Evolutionary conservation across 1,284 basidiomycete species (phyloP).

Genomic region (Hymenochaete sp.): DNA sequence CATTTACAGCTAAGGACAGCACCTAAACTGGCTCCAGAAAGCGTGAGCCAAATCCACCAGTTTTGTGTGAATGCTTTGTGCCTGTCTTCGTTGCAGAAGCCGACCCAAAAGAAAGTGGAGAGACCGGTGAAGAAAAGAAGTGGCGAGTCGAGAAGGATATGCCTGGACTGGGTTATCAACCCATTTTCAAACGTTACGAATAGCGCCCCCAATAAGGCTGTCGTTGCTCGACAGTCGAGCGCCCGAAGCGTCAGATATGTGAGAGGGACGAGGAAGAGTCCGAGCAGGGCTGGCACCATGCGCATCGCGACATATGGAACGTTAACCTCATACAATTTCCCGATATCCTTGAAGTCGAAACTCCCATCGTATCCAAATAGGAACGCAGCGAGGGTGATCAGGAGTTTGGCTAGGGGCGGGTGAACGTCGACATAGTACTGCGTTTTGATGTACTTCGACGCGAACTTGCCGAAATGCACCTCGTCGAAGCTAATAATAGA

Average conservation of each 20-base stretch:
- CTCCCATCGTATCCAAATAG: slow-evolving; percentile 87
- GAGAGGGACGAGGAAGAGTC: slow-evolving; percentile 82
- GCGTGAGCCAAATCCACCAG: slow-evolving; percentile 93
- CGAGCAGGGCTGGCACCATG: slow-evolving; percentile 82
- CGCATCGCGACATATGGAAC: slow-evolving; percentile 98
- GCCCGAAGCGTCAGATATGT: slow-evolving; percentile 91
- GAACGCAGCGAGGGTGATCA: slow-evolving; percentile 88
- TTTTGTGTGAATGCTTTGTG: slow-evolving; percentile 68
- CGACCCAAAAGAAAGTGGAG: slow-evolving; percentile 79
- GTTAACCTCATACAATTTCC: slow-evolving; percentile 73
- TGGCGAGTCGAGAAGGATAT: slow-evolving; percentile 95
- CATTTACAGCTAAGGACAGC: slow-evolving; percentile 94
- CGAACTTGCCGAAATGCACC: slow-evolving; percentile 95
- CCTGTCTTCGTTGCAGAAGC: slow-evolving; percentile 88
- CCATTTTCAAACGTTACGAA: slow-evolving; percentile 97
- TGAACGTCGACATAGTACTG: slow-evolving; percentile 96
- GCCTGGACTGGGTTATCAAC: slow-evolving; percentile 88
- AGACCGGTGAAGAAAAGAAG: slow-evolving; percentile 97
- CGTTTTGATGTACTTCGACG: slow-evolving; percentile 84
- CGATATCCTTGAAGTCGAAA: slow-evolving; percentile 97
- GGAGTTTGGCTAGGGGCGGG: slow-evolving; percentile 91
- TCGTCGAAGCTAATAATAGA: slow-evolving; percentile 73
- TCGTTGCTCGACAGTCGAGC: slow-evolving; percentile 83
- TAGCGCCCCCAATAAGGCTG: slow-evolving; percentile 82
- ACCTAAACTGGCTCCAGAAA: slow-evolving; percentile 85